Base-by-base conservation (phyloP, 331 rosid species). In the Rhamnella rubrinervis region DNA sequence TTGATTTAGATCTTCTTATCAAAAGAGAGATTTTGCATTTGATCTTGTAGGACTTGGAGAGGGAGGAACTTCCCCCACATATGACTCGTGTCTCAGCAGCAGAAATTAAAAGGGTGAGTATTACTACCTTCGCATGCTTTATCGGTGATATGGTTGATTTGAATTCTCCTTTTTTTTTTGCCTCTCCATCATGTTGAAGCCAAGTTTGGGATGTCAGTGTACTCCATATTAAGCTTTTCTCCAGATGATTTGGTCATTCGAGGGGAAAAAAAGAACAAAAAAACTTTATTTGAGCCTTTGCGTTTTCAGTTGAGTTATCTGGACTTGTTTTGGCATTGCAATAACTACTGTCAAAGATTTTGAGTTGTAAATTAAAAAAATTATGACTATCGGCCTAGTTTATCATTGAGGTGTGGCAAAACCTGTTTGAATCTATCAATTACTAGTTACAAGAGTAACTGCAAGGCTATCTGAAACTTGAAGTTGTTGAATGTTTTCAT, bases 1-100 rank as follows among this genome's bases (percentile, higher is more conserved):
- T 56, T 18, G 28, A 4, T 49, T 46, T 60, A 9, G 49, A 44
- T 11, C 49, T 44, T 44, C 49, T 44, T 44, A 44, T 44, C 49
- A 12, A 44, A 12, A 44, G 11, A 44, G 16, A 44, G 49, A 44
- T 11, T 31, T 44, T 47, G 21, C 63, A 39, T 44, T 67, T 26
- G 52, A 62, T 26, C 67, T 74, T 72, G 65, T 77, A 93, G 98
- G 97, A 93, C 80, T 67, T 86, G 67, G 96, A 90, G 86, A 88
- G 84, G 82, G 97, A 90, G 83, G 98, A 93, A 71, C 98, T 90
- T 74, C 98, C 98, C 31, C 84, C 89, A 9, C 97, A 84, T 66
- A 90, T 93, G 96, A 91, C 92, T 2, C 80, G 85, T 55, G 98
- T 93, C 71, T 83, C 96, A 12, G 78, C 80, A 19, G 83, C 85